Percentiles rank a stretch among this genome's conserved stretches.
phyloP scores from a whole-genome alignment of 139 green algal species.

The Tetradesmus obliquus region DNA sequence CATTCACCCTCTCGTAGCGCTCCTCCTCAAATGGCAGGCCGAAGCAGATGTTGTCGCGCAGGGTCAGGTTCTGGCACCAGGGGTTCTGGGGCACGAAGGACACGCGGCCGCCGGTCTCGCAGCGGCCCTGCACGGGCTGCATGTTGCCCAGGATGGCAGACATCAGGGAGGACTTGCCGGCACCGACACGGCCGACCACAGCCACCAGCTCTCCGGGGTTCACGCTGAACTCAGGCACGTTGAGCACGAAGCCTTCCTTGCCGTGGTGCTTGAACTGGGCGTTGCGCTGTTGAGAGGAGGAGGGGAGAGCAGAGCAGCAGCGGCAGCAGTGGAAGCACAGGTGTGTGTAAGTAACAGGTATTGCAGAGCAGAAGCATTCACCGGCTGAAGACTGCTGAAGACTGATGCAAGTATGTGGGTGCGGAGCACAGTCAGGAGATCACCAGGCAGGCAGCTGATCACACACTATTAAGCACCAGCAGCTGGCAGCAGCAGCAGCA shows the following conservation, averaged over 20 bases:
- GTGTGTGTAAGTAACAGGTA: no score
- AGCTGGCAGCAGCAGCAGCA: background rate
- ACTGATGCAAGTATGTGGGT: background rate
- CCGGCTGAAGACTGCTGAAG: background rate
- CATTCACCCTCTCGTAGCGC: conserved; percentile 50
- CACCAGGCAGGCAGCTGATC: background rate
- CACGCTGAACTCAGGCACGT: conserved; percentile 58
- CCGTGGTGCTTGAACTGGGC: conserved; percentile 57
- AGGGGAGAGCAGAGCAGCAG: background rate
- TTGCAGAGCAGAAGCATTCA: background rate
- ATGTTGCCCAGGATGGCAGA: conserved; percentile 72
- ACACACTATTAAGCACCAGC: background rate
- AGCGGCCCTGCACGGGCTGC: conserved; percentile 43
- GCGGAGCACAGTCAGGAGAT: background rate
- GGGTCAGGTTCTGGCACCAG: conserved; percentile 81
- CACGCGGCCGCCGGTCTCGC: conserved; percentile 51
- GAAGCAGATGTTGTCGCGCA: conserved; percentile 79
- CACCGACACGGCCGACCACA: conserved; percentile 68
- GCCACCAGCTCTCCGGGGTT: conserved; percentile 65
- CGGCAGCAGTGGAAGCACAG: background rate
- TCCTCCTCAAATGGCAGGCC: conserved; percentile 61
- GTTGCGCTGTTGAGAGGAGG: conserved; percentile 15
- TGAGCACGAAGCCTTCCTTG: conserved; percentile 57
- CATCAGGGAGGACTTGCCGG: conserved; percentile 56
- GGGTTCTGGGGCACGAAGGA: conserved; percentile 70